phyloP scores from a whole-genome alignment of 2,329 filamentous ascomycete species.

The Phialocephala subalpina region DNA sequence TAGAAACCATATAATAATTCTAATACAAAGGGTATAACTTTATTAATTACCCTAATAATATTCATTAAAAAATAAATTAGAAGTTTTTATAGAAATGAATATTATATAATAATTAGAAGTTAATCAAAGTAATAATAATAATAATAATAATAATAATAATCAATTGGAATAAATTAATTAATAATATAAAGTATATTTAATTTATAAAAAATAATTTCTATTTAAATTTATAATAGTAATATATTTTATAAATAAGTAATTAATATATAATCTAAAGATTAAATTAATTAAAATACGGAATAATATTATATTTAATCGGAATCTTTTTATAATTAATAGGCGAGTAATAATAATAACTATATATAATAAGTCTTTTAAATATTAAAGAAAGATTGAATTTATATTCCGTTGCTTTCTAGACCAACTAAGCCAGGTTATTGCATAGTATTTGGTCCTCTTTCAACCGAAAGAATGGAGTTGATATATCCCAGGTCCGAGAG shows the following conservation, averaged over 20 bases:
- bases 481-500: background rate
- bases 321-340: conserved; percentile 26
- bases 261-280: conserved; percentile 12
- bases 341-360: conserved; percentile 20
- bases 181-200: conserved; percentile 14
- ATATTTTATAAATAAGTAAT: conserved; percentile 17
- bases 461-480: background rate
- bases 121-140: no score
- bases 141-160: background rate
- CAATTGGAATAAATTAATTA: background rate
- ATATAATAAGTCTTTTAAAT: conserved; percentile 21
- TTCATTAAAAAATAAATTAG: conserved; percentile 1
- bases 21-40: conserved; percentile 19
- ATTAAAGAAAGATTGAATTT: conserved; percentile 23
- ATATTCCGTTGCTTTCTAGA: conserved; percentile 16
- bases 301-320: conserved; percentile 21
- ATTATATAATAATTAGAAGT: background rate
- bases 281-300: conserved; percentile 24
- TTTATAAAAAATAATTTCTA: conserved; percentile 13
- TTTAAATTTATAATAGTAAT: conserved; percentile 17
- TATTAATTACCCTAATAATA: conserved; percentile 10
- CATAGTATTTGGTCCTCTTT: conserved; percentile 14
- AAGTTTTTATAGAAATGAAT: background rate
- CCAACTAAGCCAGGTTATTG: conserved; percentile 17
- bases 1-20: conserved; percentile 16